phyloP scores from a whole-genome alignment of 2,329 filamentous ascomycete species.

The Talaromyces sp. region DNA sequence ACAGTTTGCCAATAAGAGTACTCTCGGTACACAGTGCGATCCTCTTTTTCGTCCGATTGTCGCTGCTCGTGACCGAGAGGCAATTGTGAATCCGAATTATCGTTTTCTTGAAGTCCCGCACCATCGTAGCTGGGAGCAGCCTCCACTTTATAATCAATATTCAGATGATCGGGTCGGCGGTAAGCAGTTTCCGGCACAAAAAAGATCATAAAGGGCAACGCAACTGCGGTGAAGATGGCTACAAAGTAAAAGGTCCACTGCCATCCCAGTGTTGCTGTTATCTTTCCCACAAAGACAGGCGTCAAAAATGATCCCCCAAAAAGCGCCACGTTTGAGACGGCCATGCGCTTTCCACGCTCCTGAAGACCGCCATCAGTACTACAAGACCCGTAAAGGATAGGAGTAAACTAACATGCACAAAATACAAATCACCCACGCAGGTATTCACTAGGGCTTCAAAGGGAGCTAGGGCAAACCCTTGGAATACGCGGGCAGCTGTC shows the following conservation, averaged over 20 bases:
- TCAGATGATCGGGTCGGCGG: slow-evolving; percentile 60
- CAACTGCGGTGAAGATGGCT: slow-evolving; percentile 71
- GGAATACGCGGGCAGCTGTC: slow-evolving; percentile 73
- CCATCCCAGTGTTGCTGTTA: slow-evolving; percentile 73
- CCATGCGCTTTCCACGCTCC: slow-evolving; percentile 81
- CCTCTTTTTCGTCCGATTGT: background rate
- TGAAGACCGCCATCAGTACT: slow-evolving; percentile 24
- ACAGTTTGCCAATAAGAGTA: slow-evolving; percentile 55
- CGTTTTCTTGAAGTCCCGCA: background rate
- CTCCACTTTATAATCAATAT: slow-evolving; percentile 60
- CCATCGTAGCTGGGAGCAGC: slow-evolving; percentile 13
- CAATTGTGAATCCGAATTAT: slow-evolving; percentile 12
- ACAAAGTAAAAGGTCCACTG: slow-evolving; percentile 85
- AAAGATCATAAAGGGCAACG: slow-evolving; percentile 68
- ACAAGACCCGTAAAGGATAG: background rate
- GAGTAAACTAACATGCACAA: slow-evolving; percentile 65
- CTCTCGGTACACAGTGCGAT: background rate
- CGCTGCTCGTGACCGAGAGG: slow-evolving; percentile 10
- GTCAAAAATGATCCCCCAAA: slow-evolving; percentile 72
- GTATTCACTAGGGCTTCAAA: slow-evolving; percentile 90
- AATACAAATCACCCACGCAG: slow-evolving; percentile 84
- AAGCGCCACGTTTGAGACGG: slow-evolving; percentile 66
- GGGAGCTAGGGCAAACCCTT: slow-evolving; percentile 80
- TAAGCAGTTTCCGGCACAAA: slow-evolving; percentile 84
- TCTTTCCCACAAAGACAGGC: slow-evolving; percentile 85